Evolutionary conservation across 2,329 filamentous ascomycete genomes (phyloP).

Genomic region (Fusarium sp.): DNA sequence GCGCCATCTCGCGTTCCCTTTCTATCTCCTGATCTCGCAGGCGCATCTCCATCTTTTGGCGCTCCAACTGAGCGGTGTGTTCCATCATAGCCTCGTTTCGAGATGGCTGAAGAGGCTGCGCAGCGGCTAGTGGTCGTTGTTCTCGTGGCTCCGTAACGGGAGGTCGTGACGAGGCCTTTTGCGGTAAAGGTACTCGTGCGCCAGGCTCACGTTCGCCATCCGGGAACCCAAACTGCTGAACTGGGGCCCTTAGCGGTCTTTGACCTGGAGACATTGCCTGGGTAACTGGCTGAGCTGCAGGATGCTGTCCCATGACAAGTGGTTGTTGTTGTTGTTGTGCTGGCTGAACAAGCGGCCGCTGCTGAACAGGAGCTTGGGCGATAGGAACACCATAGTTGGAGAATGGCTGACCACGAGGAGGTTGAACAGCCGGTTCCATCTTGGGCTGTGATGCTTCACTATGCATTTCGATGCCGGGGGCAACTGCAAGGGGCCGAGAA

Average conservation of each 20-base stretch:
- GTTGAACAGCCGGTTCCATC: slow-evolving; percentile 58
- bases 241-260: slow-evolving; percentile 62
- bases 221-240: slow-evolving; percentile 61
- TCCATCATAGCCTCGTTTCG: slow-evolving; percentile 55
- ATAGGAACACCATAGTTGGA: slow-evolving; percentile 64
- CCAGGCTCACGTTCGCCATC: slow-evolving; percentile 57
- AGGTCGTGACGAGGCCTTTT: slow-evolving; percentile 55
- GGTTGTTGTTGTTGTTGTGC: slow-evolving; percentile 51
- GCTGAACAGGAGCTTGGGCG: slow-evolving; percentile 59
- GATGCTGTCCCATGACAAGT: slow-evolving; percentile 55
- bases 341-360: slow-evolving; percentile 50
- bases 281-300: slow-evolving; percentile 56
- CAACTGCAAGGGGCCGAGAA: slow-evolving; percentile 63
- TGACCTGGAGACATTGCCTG: slow-evolving; percentile 65
- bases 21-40: slow-evolving; percentile 48
- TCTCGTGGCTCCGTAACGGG: slow-evolving; percentile 55
- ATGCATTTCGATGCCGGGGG: slow-evolving; percentile 61
- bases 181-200: slow-evolving; percentile 59
- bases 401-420: slow-evolving; percentile 57
- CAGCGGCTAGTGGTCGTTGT: slow-evolving; percentile 54
- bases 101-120: slow-evolving; percentile 54
- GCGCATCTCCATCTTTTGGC: slow-evolving; percentile 54
- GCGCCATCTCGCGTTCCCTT: slow-evolving; percentile 50
- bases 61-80: slow-evolving; percentile 50
- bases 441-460: slow-evolving; percentile 64